Percentiles rank a stretch among this genome's conserved stretches.
phyloP scores from a whole-genome alignment of 768 basidiomycete species.

The Vishniacozyma victoriae region DNA sequence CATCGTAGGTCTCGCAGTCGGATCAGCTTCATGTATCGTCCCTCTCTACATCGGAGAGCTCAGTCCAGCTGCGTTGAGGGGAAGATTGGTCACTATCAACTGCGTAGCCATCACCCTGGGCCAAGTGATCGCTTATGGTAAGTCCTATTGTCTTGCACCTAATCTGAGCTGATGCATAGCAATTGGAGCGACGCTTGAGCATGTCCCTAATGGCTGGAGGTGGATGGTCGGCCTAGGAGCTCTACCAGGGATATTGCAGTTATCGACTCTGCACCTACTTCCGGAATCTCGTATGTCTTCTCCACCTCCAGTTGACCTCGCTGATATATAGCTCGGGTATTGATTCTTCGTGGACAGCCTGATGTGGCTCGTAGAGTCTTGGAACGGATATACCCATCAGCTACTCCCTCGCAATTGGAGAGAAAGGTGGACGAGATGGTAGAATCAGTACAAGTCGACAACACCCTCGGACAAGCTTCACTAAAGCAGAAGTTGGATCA shows the following conservation, averaged over 20 bases:
- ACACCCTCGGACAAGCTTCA: too few species aligned
- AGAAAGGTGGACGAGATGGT: conserved; percentile 62
- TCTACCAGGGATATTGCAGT: conserved; percentile 51
- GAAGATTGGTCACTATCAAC: conserved; percentile 73
- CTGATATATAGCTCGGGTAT: conserved; percentile 57
- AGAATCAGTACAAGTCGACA: too few species aligned
- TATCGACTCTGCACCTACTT: conserved; percentile 58
- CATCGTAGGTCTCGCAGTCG: conserved; percentile 66
- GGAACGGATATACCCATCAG: conserved; percentile 63
- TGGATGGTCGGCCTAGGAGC: conserved; percentile 78
- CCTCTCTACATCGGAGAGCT: conserved; percentile 81
- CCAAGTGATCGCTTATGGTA: conserved; percentile 72
- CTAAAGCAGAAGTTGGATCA: too few species aligned
- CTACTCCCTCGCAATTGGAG: conserved; percentile 61
- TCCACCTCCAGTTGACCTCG: too few species aligned
- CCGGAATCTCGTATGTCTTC: conserved; percentile 69
- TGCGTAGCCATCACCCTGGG: conserved; percentile 70
- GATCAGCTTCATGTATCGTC: conserved; percentile 69
- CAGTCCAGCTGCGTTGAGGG: conserved; percentile 54
- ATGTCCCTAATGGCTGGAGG: conserved; percentile 63
- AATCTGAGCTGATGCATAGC: conserved; percentile 11
- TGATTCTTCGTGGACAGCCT: conserved; percentile 57
- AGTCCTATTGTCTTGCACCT: conserved; percentile 48
- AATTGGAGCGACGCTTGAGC: conserved; percentile 47
- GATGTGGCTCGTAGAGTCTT: conserved; percentile 57